A percentile compares a stretch with the other conserved stretches of the same genome.
phyloP scores from a whole-genome alignment of 1,284 basidiomycete genomes.

The Coniferiporia weirii region DNA sequence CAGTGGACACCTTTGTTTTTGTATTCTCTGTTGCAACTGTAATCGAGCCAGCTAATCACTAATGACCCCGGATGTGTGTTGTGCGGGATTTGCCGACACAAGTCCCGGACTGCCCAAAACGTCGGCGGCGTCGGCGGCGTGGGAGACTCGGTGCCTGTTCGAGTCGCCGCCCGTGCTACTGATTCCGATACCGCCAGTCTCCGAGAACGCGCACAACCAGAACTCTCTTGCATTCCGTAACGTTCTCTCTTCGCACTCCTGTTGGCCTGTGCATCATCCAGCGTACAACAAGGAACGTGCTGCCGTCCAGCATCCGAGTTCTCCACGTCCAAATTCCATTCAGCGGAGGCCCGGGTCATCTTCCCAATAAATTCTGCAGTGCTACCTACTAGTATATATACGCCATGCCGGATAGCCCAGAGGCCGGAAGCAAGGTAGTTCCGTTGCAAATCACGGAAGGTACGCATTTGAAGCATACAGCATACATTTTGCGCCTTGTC shows the following conservation, averaged over 20 bases:
- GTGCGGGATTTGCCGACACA: background rate
- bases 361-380: too few species aligned
- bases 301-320: background rate
- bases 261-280: background rate
- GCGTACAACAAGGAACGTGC: background rate
- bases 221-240: background rate
- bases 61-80: too few species aligned
- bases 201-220: background rate
- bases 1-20: too few species aligned
- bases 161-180: too few species aligned
- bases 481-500: background rate
- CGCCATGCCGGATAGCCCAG: slow-evolving; percentile 16
- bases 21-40: too few species aligned
- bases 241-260: background rate
- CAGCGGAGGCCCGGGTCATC: background rate
- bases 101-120: background rate
- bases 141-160: background rate
- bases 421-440: slow-evolving; percentile 25
- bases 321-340: background rate
- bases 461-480: slow-evolving; percentile 18
- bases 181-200: too few species aligned
- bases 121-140: background rate
- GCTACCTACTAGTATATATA: background rate
- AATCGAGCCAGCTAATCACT: too few species aligned
- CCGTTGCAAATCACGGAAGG: slow-evolving; percentile 39